These are phyloP conservation scores for Cyclocybe cylindracea DNA, from an alignment of 768 basidiomycete genomes.

Conservation along the genomic window DNA sequence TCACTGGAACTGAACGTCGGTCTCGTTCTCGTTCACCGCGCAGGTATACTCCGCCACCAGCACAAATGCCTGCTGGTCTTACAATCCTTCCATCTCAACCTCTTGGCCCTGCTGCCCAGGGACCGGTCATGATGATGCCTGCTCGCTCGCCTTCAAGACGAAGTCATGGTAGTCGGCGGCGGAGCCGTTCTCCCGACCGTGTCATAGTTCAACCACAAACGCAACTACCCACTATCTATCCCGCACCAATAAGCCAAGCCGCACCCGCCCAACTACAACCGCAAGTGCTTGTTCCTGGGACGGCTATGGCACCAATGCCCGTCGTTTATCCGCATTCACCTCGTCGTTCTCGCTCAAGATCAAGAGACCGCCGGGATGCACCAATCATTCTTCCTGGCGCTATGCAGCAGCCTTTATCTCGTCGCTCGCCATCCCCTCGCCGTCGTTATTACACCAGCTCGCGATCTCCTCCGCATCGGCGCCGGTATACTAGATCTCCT, in stretches of 20 bases:
- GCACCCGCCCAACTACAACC: conserved; percentile 6
- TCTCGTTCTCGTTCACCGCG: conserved; percentile 23
- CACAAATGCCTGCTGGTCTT: conserved; percentile 11
- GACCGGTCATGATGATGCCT: conserved; percentile 15
- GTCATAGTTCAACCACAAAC: conserved; percentile 12
- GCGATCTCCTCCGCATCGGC: conserved; percentile 7
- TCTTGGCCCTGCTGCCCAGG: conserved; percentile 5
- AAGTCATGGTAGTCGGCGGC: conserved; percentile 1
- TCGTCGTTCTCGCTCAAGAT: not conserved
- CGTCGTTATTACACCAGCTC: conserved; percentile 5
- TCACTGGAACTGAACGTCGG: conserved; percentile 17
- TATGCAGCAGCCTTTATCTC: not conserved
- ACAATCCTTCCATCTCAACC: conserved; percentile 18
- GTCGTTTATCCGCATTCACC: conserved; percentile 1
- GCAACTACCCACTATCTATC: conserved; percentile 11
- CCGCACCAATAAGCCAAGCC: conserved; percentile 7
- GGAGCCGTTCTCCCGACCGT: conserved; percentile 7
- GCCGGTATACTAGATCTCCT: not conserved
- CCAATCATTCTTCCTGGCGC: conserved; percentile 4
- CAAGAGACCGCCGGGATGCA: not conserved
- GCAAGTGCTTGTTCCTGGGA: conserved; percentile 9
- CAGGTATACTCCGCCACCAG: conserved; percentile 8
- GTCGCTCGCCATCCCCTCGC: not conserved
- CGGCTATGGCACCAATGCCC: conserved; percentile 1
- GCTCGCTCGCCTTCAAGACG: conserved; percentile 1